Evolutionary conservation across 2,329 filamentous ascomycete genomes (phyloP).

Genomic region (Penicillium nordicum): DNA sequence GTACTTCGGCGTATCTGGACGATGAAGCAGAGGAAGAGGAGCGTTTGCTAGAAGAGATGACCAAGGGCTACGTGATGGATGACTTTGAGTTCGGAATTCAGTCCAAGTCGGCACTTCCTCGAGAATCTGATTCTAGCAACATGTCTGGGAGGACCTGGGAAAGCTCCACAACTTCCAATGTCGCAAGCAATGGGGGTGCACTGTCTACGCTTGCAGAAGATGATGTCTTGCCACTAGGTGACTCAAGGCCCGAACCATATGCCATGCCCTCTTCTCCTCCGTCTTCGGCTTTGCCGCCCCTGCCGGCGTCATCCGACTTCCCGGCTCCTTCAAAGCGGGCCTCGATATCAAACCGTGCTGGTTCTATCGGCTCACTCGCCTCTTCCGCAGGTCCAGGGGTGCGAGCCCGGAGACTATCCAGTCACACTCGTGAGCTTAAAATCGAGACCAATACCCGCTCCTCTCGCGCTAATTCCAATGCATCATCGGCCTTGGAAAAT

Average conservation of each 20-base stretch:
- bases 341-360: slow-evolving; percentile 16
- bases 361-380: slow-evolving; percentile 22
- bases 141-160: slow-evolving; percentile 77
- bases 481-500: slow-evolving; percentile 27
- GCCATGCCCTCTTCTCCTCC: slow-evolving; percentile 34
- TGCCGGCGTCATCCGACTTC: slow-evolving; percentile 46
- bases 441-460: slow-evolving; percentile 67
- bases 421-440: slow-evolving; percentile 78
- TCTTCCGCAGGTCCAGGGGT: slow-evolving; percentile 50
- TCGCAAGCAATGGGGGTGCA: slow-evolving; percentile 63
- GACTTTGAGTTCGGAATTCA: slow-evolving; percentile 73
- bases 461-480: slow-evolving; percentile 24
- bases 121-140: slow-evolving; percentile 78
- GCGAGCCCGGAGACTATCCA: slow-evolving; percentile 73
- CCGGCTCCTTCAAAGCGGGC: slow-evolving; percentile 19
- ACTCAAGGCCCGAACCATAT: slow-evolving; percentile 34
- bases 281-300: slow-evolving; percentile 41
- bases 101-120: slow-evolving; percentile 65
- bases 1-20: slow-evolving; percentile 50
- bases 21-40: slow-evolving; percentile 71
- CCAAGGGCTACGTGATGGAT: slow-evolving; percentile 74
- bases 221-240: slow-evolving; percentile 38
- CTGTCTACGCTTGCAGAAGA: slow-evolving; percentile 72
- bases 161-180: slow-evolving; percentile 71
- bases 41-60: slow-evolving; percentile 81